Percentiles rank a stretch among this genome's conserved stretches.
Conservation (phyloP, 2,329 filamentous ascomycete genomes). For the Xylariomycetidae sp. region DNA sequence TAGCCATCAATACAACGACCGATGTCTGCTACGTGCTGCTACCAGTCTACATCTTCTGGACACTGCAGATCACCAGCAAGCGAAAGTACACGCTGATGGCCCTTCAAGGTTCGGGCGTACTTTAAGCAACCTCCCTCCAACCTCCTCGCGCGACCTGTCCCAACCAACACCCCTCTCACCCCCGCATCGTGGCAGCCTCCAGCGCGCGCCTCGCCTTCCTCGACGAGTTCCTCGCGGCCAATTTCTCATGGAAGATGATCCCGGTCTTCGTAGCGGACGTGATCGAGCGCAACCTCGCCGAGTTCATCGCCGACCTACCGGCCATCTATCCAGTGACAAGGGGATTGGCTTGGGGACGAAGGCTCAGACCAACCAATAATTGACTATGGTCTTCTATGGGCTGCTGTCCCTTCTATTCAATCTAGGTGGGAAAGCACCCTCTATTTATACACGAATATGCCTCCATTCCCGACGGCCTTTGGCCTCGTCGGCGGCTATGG, state of each 20-base stretch:
- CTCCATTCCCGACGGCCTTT: too few species aligned
- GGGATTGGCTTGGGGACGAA: too few species aligned
- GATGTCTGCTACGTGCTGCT: neutral
- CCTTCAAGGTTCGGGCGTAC: neutral
- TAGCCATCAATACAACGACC: neutral
- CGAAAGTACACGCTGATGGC: neutral
- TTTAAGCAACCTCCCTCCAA: neutral
- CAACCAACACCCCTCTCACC: neutral
- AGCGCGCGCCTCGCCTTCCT: neutral
- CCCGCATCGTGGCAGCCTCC: neutral
- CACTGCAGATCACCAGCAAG: neutral
- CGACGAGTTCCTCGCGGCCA: neutral
- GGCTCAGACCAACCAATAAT: too few species aligned
- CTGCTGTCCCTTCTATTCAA: too few species aligned
- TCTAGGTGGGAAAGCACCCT: too few species aligned
- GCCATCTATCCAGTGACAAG: neutral
- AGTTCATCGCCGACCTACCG: neutral
- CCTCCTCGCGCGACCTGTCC: too few species aligned
- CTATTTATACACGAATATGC: too few species aligned
- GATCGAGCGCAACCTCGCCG: neutral
- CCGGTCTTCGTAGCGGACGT: neutral
- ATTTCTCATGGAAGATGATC: neutral
- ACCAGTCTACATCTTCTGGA: neutral
- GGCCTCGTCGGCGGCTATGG: too few species aligned
- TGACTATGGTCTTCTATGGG: too few species aligned